A percentile compares a stretch with the other conserved stretches of the same genome.
Evolutionary conservation across 495 filamentous ascomycete genomes (phyloP).

Genomic region (Xylaria telfairii): DNA sequence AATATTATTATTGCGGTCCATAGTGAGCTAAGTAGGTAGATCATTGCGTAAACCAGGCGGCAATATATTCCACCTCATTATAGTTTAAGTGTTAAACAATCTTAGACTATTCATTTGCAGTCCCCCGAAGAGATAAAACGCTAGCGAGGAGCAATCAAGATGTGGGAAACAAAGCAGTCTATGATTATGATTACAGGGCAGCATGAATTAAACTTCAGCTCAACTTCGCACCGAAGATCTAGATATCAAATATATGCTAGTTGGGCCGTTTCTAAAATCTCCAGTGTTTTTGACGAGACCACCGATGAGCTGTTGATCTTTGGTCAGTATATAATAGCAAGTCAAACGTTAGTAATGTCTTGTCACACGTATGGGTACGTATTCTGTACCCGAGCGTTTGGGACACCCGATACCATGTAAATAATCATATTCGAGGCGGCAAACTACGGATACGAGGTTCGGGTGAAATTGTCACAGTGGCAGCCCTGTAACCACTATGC

Average conservation of each 20-base stretch:
- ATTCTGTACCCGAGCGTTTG: too few relatives aligned
- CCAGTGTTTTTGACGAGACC: not conserved
- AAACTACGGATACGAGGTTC: too few relatives aligned
- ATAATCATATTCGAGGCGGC: too few relatives aligned
- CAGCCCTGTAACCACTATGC: too few relatives aligned
- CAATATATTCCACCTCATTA: not conserved
- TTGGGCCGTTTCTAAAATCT: not conserved
- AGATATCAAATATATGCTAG: not conserved
- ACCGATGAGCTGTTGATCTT: not conserved
- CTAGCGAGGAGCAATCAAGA: not conserved
- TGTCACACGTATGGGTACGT: too few relatives aligned
- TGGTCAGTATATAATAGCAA: not conserved
- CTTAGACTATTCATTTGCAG: not conserved
- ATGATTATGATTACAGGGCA: not conserved
- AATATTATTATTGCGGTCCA: not conserved
- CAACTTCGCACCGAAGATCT: not conserved
- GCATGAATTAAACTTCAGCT: not conserved
- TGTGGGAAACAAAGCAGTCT: not conserved
- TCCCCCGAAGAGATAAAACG: not conserved
- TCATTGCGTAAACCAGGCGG: not conserved
- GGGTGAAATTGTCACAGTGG: too few relatives aligned
- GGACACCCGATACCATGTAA: too few relatives aligned
- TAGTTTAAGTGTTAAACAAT: not conserved
- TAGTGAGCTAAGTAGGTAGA: not conserved
- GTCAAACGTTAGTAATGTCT: not conserved